phyloP scores from a whole-genome alignment of 306 rosid genomes.

The Quercus bicolor region DNA sequence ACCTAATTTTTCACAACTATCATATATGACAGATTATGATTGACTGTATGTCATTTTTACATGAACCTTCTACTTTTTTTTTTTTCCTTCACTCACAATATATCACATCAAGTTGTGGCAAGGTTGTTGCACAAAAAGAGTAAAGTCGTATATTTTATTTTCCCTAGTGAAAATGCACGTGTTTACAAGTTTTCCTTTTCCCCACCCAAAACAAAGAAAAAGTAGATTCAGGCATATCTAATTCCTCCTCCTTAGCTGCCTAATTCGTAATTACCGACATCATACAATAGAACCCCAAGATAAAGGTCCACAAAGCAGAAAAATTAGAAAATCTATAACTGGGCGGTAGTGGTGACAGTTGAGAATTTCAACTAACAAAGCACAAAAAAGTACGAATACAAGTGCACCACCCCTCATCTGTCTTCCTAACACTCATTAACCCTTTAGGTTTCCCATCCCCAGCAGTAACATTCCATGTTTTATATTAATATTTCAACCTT shows the following conservation, averaged over 20 bases:
- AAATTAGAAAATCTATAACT: background rate
- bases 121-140: rapidly evolving
- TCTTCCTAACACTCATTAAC: background rate
- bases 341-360: conserved; percentile 26
- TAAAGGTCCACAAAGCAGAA: background rate
- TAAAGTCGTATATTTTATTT: no score
- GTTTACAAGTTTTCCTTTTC: no score
- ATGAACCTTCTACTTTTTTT: rapidly evolving
- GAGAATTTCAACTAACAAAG: conserved; percentile 43
- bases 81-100: no score
- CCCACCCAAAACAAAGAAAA: background rate
- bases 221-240: background rate
- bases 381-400: conserved; percentile 6
- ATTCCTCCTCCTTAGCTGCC: background rate
- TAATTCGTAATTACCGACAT: background rate
- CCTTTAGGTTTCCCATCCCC: background rate
- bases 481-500: background rate
- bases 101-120: no score
- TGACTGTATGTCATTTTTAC: no score
- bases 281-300: background rate
- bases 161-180: no score
- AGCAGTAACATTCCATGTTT: background rate
- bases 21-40: rapidly evolving
- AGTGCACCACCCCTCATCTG: conserved; percentile 7
- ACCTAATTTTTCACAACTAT: no score